Percentiles rank a stretch among this genome's conserved stretches.
Conservation (phyloP, 139 green algal genomes). For the Chlamydomonas schloesseri region DNA sequence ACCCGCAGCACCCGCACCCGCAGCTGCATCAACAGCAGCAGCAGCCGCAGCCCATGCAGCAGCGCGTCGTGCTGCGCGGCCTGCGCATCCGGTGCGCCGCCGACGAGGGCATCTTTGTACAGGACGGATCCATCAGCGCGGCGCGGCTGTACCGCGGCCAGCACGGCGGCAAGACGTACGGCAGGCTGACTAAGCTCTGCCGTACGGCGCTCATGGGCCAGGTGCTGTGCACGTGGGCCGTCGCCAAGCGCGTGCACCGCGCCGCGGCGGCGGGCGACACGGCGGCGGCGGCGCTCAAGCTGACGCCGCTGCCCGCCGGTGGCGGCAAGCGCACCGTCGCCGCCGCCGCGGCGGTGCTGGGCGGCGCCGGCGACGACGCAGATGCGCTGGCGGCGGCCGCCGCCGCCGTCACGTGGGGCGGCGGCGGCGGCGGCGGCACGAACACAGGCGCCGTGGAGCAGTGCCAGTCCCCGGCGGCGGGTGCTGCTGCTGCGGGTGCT, state of each 20-base stretch:
- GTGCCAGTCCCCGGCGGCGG: background rate
- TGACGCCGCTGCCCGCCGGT: background rate
- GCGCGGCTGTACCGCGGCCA: conserved; percentile 32
- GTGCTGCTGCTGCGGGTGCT: too few species aligned
- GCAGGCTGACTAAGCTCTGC: conserved; percentile 6
- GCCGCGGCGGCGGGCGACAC: conserved; percentile 1
- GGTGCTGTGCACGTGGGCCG: conserved; percentile 3
- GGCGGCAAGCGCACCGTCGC: background rate
- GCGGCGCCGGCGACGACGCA: background rate
- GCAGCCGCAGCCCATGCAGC: background rate
- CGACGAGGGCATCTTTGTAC: background rate
- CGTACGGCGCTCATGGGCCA: conserved; percentile 5
- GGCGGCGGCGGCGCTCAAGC: background rate
- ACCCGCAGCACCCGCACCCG: background rate
- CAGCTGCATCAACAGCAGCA: background rate
- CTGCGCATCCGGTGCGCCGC: conserved; percentile 20
- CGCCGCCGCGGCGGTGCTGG: background rate
- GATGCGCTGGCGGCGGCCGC: background rate
- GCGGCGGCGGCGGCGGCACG: background rate
- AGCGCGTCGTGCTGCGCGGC: conserved; percentile 16
- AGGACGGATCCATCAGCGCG: conserved; percentile 13
- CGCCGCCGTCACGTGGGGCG: background rate
- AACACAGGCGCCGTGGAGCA: background rate
- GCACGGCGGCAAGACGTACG: conserved; percentile 10
- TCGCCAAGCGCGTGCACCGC: conserved; percentile 7